phyloP scores from a whole-genome alignment of 2,329 filamentous ascomycete genomes.

The Xylariaceae sp. region DNA sequence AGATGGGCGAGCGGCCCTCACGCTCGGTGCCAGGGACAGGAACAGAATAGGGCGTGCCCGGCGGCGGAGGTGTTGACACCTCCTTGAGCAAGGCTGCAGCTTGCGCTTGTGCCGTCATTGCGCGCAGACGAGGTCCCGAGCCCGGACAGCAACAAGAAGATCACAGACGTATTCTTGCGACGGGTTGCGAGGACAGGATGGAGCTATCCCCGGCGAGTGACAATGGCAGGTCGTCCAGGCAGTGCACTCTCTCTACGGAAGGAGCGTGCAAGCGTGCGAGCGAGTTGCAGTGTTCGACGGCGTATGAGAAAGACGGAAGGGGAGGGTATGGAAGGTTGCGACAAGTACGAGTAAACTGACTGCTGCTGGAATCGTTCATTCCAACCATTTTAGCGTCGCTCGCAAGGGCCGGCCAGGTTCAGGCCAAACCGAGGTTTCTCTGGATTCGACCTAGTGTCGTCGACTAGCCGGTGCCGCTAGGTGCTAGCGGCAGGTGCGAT shows the following conservation, averaged over 20 bases:
- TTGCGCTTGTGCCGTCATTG: conserved; percentile 31
- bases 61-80: conserved; percentile 58
- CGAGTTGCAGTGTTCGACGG: not conserved
- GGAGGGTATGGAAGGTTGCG: not conserved
- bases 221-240: not conserved
- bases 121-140: not conserved
- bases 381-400: conserved; percentile 3
- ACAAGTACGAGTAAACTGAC: not conserved
- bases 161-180: not conserved
- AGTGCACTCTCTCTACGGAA: not conserved
- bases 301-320: not conserved
- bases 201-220: not conserved
- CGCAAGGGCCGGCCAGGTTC: conserved; percentile 6
- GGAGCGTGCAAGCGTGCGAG: not conserved
- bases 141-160: not conserved
- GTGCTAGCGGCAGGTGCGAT: not conserved
- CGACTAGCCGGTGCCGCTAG: not conserved
- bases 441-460: conserved; percentile 4
- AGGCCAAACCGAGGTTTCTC: conserved; percentile 16
- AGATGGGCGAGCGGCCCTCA: conserved; percentile 68
- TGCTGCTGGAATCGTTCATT: not conserved
- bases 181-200: not conserved
- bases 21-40: conserved; percentile 68
- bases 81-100: conserved; percentile 44
- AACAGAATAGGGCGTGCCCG: conserved; percentile 72